A percentile compares a stretch with the other conserved stretches of the same genome.
phyloP scores from a whole-genome alignment of 371 early-diverging fungal species.

The Mortierella polycephala region DNA sequence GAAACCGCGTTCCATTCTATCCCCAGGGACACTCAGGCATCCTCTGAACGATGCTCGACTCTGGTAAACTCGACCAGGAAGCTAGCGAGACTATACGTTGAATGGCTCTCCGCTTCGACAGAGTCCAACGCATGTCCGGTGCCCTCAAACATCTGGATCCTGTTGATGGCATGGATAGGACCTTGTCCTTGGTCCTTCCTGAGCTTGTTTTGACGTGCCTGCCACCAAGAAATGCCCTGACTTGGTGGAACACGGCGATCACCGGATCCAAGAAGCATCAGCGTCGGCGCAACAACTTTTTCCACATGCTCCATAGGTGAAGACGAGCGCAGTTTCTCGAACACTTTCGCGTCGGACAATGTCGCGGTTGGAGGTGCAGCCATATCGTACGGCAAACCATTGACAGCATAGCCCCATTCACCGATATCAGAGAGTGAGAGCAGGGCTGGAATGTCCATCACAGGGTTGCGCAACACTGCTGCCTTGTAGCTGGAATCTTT shows the following conservation, averaged over 20 bases:
- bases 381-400: constrained; percentile 25
- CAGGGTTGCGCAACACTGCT: constrained; percentile 78
- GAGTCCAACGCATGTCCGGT: constrained; percentile 75
- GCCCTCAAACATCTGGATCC: constrained; percentile 65
- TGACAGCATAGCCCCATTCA: constrained; percentile 69
- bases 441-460: constrained; percentile 72
- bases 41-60: constrained; percentile 15
- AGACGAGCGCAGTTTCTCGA: constrained; percentile 58
- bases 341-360: constrained; percentile 61
- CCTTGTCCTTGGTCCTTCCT: constrained; percentile 20
- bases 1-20: constrained; percentile 16
- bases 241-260: constrained; percentile 79
- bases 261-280: constrained; percentile 70
- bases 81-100: constrained; percentile 29
- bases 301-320: constrained; percentile 67
- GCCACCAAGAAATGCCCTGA: constrained; percentile 62
- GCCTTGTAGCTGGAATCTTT: constrained; percentile 64
- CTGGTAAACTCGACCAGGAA: constrained; percentile 46
- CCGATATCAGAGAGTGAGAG: constrained; percentile 69
- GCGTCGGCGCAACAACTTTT: constrained; percentile 67
- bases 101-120: constrained; percentile 69
- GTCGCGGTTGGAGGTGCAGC: constrained; percentile 48
- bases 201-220: constrained; percentile 45
- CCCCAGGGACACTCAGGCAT: no score
- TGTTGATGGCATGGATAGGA: constrained; percentile 22